A percentile compares a stretch with the other conserved stretches of the same genome.
Evolutionary conservation across 768 basidiomycete genomes (phyloP).

Genomic region (Amanita jacksonii): DNA sequence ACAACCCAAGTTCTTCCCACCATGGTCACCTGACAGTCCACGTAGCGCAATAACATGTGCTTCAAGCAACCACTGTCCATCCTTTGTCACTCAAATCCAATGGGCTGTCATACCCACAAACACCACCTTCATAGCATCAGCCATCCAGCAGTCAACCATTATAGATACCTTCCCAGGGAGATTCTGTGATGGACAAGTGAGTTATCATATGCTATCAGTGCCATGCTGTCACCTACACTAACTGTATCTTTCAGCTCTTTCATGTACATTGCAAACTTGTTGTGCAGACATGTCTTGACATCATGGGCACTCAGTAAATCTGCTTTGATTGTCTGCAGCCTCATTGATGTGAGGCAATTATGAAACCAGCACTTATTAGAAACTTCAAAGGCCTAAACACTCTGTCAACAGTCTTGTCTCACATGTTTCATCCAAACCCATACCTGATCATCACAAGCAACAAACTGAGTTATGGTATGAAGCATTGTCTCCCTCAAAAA

Average conservation of each 20-base stretch:
- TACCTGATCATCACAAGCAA: too few relatives aligned
- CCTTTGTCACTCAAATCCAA: constrained; percentile 11
- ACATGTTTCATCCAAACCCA: too few relatives aligned
- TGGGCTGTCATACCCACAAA: constrained; percentile 14
- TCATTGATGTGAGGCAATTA: constrained; percentile 9
- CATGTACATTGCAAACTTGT: constrained; percentile 9
- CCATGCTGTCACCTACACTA: constrained; percentile 5
- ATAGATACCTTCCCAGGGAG: constrained; percentile 15
- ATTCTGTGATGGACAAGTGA: too few relatives aligned
- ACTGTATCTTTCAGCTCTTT: constrained; percentile 6
- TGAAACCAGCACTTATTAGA: constrained; percentile 1
- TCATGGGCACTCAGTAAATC: constrained; percentile 11
- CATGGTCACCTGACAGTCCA: too few relatives aligned
- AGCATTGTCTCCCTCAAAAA: too few relatives aligned
- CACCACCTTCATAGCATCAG: constrained; percentile 10
- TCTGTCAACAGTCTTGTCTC: neutral
- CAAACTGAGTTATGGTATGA: too few relatives aligned
- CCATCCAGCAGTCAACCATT: constrained; percentile 14
- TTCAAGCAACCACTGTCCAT: too few relatives aligned
- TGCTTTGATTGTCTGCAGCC: constrained; percentile 6
- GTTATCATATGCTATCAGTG: too few relatives aligned
- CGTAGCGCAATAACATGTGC: too few relatives aligned
- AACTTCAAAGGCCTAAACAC: neutral
- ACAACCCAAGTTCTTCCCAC: constrained; percentile 19
- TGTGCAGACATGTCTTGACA: constrained; percentile 6